Evolutionary conservation across 2,329 filamentous ascomycete species (phyloP), one percentile per base, ranked within the genome.

Genomic region (Exophiala alcalophila): DNA sequence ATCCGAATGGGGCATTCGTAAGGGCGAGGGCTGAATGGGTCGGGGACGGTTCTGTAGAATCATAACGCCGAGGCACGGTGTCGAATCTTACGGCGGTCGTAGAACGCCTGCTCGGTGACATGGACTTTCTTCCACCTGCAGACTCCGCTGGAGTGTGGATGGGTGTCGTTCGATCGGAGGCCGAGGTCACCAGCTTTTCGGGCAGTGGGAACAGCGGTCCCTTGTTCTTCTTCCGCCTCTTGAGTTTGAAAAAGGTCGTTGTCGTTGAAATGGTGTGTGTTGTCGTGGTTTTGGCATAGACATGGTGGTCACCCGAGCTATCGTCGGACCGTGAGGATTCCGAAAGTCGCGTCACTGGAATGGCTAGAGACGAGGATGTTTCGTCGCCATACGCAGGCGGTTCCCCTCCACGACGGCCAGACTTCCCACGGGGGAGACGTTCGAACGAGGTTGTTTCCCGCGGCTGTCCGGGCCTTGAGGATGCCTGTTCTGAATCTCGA

Each of bases 301-400:
- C 68, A 27, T 72, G 71, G 54, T 76, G 76, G 57, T 90, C 83
- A 28, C 75, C 80, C 11, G 83, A 86, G 65, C 86, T 94, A 30
- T 79, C 85, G 63, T 96, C 90, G 19, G 91, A 96, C 54, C 86
- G 79, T 2, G 89, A 95, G 2, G 91, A 96, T 59, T 96, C 91
- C 4, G 86, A 92, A 19, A 84, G 68, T 27, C 86, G 74, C 50
- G 77, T 76, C 20, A 78, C 69, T 8, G 82, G 79, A 14, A 84
- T 71, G 5, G 80, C 79, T 46, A 87, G 68, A 2, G 78, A 72
- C 10, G 80, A 78, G 44, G 72, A 73, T 18, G 72, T 69, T 49
- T 84, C 80, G 49, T 83, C 79, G 31, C 75, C 73, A 44, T 82
- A 82, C 19, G 77, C 72, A 41, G 78, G 73, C 54, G 79, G 76